Evolutionary conservation across 768 basidiomycete species (phyloP).

Genomic region (Phaeotremella fagi): DNA sequence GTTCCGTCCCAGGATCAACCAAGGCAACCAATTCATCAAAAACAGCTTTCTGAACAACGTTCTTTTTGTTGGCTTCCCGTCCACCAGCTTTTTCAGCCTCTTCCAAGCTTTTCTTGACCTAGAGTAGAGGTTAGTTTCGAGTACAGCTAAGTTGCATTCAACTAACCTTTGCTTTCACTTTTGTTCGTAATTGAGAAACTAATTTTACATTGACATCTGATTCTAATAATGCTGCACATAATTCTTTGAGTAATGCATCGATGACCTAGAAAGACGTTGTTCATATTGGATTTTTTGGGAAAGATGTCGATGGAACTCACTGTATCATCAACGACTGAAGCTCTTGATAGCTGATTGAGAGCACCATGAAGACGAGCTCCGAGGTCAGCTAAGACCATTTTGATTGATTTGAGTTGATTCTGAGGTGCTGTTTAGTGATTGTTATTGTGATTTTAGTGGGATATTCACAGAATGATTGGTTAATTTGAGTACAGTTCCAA

Average conservation of each 20-base stretch:
- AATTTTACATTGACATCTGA: slow-evolving; percentile 98
- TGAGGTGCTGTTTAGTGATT: not conserved
- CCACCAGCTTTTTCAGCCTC: slow-evolving; percentile 67
- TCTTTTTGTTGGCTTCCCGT: slow-evolving; percentile 75
- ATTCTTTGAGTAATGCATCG: slow-evolving; percentile 89
- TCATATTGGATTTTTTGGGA: not conserved
- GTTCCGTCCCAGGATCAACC: slow-evolving; percentile 91
- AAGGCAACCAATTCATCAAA: slow-evolving; percentile 93
- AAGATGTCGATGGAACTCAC: slow-evolving; percentile 50
- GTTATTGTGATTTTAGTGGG: not conserved
- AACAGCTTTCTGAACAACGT: slow-evolving; percentile 89
- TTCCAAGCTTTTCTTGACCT: slow-evolving; percentile 46
- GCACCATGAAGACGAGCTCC: slow-evolving; percentile 91
- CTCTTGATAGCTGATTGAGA: slow-evolving; percentile 78
- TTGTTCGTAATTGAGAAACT: slow-evolving; percentile 76
- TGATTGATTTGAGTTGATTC: not conserved
- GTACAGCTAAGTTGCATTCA: not conserved
- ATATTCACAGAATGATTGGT: too few species aligned
- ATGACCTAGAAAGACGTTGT: slow-evolving; percentile 63
- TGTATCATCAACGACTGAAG: slow-evolving; percentile 86
- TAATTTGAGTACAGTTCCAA: too few species aligned
- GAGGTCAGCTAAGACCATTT: slow-evolving; percentile 93
- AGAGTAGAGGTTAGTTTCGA: not conserved
- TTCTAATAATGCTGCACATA: slow-evolving; percentile 87
- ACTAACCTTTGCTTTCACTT: slow-evolving; percentile 82